Evolutionary conservation across 1,139 yeast species (phyloP).

Genomic region (Meyerozyma sp.): DNA sequence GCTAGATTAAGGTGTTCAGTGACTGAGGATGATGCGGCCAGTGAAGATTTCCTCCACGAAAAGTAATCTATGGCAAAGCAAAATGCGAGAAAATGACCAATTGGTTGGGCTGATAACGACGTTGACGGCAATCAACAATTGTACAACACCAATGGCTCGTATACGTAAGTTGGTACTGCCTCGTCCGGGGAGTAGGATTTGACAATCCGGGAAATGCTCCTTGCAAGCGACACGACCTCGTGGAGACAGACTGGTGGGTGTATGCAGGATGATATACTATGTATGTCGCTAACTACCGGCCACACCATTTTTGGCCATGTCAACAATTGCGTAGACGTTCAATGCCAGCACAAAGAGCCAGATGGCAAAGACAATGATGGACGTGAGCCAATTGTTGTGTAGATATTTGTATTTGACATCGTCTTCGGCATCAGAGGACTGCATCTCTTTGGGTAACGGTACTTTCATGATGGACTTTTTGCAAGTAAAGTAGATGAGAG

Average conservation of each 20-base stretch:
- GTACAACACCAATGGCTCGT: background rate
- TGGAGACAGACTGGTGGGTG: too few species aligned
- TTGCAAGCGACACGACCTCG: background rate
- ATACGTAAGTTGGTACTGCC: background rate
- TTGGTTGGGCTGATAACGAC: background rate
- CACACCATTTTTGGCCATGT: conserved; percentile 48
- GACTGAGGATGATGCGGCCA: too few species aligned
- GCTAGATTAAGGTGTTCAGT: background rate
- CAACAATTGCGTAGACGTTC: conserved; percentile 67
- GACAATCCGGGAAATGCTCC: background rate
- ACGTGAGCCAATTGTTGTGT: conserved; percentile 59
- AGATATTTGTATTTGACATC: conserved; percentile 35
- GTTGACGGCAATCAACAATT: background rate
- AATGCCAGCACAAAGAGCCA: conserved; percentile 65
- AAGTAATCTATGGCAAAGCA: background rate
- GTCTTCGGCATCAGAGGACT: conserved; percentile 8
- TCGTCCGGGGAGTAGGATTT: background rate
- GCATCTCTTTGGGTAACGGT: conserved; percentile 20
- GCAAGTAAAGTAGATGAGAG: conserved; percentile 71
- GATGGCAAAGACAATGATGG: conserved; percentile 38
- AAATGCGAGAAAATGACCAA: background rate
- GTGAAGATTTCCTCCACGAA: too few species aligned
- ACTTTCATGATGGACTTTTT: conserved; percentile 57
- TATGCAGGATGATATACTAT: background rate
- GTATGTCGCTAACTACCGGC: background rate